Conservation (phyloP, 345 rosid genomes). For the Tarenaya hassleriana region DNA sequence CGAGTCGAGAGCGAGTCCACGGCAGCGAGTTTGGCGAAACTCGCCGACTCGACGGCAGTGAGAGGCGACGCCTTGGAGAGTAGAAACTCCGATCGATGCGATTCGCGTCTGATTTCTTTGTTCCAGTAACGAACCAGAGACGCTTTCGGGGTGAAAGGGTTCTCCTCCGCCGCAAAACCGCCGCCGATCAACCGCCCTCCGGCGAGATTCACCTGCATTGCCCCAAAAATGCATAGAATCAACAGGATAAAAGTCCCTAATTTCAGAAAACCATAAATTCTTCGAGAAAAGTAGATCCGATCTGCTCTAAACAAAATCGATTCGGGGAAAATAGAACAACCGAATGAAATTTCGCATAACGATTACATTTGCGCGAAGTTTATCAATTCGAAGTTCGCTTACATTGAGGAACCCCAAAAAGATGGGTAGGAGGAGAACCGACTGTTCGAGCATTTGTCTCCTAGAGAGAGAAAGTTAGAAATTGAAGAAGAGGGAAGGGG, state of each 20-base stretch:
- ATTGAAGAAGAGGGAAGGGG: too few species aligned
- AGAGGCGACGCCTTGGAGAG: conserved; percentile 79
- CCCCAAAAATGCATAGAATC: not conserved
- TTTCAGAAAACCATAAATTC: not conserved
- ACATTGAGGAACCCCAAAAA: conserved; percentile 31
- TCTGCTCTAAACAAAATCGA: not conserved
- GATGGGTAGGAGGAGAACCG: conserved; percentile 24
- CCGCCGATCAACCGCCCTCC: conserved; percentile 28
- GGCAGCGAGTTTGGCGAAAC: conserved; percentile 64
- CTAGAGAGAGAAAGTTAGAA: conserved; percentile 9
- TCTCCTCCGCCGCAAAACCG: conserved; percentile 29
- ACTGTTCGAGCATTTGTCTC: conserved; percentile 25
- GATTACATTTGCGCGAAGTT: not conserved
- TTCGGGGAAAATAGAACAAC: not conserved
- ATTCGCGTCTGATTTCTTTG: conserved; percentile 46
- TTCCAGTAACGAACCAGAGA: conserved; percentile 83
- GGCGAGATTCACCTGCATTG: conserved; percentile 40
- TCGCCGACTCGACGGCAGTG: conserved; percentile 53
- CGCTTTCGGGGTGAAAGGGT: conserved; percentile 76
- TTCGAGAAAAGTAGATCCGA: too few species aligned
- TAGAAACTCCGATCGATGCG: conserved; percentile 46
- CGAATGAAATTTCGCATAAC: not conserved
- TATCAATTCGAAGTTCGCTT: conserved; percentile 9
- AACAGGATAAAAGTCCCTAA: not conserved
- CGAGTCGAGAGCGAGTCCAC: conserved; percentile 48